These are phyloP conservation scores for Solanum virginianum DNA, from an alignment of 257 asterid species.

Conservation along the genomic window DNA sequence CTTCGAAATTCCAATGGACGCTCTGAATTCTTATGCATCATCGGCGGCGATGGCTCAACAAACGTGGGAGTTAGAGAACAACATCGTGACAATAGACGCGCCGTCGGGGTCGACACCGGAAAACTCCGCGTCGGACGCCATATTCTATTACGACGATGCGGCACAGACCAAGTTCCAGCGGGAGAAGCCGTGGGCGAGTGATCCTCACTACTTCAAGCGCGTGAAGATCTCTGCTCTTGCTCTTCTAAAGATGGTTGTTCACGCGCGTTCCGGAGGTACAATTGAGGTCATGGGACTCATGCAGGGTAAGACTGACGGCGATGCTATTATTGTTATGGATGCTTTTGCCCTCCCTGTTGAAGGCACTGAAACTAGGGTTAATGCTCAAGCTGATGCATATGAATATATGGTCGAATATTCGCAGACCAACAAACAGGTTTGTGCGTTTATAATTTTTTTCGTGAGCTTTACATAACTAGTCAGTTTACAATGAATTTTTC, in stretches of 20 bases:
- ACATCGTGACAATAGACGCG: constrained; percentile 23
- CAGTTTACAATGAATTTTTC: not conserved
- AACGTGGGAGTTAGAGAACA: constrained; percentile 83
- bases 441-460: not conserved
- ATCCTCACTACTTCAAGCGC: constrained; percentile 97
- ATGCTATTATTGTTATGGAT: constrained; percentile 90
- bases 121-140: constrained; percentile 59
- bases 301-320: constrained; percentile 98
- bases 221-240: constrained; percentile 93
- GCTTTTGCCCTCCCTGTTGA: constrained; percentile 99
- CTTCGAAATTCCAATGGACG: not conserved
- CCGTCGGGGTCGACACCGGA: constrained; percentile 17
- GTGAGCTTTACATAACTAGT: not conserved
- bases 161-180: constrained; percentile 71
- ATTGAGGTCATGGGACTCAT: constrained; percentile 98
- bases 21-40: constrained; percentile 34
- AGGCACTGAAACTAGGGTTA: constrained; percentile 98
- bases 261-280: constrained; percentile 97
- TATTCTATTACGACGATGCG: constrained; percentile 72
- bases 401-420: constrained; percentile 97
- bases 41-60: constrained; percentile 60
- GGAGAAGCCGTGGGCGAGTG: constrained; percentile 84
- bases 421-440: constrained; percentile 76
- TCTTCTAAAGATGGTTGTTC: constrained; percentile 95
- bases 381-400: constrained; percentile 98